Base-by-base conservation (phyloP, 2,329 filamentous ascomycete species). In the Drechslerella coelobrocha region DNA sequence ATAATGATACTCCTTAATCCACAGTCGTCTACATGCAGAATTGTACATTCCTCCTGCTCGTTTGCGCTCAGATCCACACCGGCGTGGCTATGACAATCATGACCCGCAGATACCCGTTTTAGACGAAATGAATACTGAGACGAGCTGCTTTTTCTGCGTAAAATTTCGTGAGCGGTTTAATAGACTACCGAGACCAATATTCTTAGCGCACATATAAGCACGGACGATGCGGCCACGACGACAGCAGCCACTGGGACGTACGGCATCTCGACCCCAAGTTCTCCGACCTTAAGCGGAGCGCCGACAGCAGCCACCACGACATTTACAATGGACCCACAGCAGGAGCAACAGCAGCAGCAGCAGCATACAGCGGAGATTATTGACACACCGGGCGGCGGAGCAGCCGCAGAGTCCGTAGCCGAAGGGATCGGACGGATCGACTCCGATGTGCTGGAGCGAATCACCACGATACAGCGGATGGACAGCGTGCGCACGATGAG, bases 71-170 rank as follows among this genome's bases (percentile, higher is more conserved):
- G 47, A 61, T 31, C 24, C 57, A 34, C 57, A 31, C 31, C 34
- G 39, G 43, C 50, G 41, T 54, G 41, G 27, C 51, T 50, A 63
- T 63, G 60, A 63, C 31, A 41, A 63, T 63, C 29, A 63, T 63
- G 60, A 63, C 60, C 39, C 29, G 31, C 26, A 53, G n/a, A n/a
- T 43, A 19, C 34, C 23, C 31, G 9, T 56, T 43, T 56, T 27
- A 8, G 51, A 12, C 24, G 52, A 34, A 55, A 37, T 41, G 10
- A 26, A 34, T 21, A 39, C 31, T 55, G 52, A 55, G 31, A 41
- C 52, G 41, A 45, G 41, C 29, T 50, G 21, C 14, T 54, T 51
- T 61, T 53, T 56, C 48, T 57, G 53, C 43, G 61, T 66, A 66
- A 66, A 66, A 3, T 45, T 2, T 45, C 17, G 41, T 45, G 41